Evolutionary conservation across 768 basidiomycete species (phyloP).

Genomic region (Collybiopsis luxurians): DNA sequence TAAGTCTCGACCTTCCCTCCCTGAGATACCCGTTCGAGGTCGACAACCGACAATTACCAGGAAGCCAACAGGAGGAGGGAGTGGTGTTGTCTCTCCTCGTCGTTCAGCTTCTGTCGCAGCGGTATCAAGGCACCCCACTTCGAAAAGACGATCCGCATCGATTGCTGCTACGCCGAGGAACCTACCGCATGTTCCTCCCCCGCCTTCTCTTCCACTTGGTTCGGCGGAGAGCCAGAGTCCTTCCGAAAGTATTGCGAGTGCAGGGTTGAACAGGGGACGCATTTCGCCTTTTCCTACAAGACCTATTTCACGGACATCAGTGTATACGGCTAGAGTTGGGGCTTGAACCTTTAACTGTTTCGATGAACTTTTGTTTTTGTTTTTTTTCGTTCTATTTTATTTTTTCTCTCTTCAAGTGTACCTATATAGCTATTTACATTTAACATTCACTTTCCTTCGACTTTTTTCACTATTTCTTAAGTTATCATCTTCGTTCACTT

Average conservation of each 20-base stretch:
- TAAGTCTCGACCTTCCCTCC: too few species aligned
- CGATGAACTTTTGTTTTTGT: neutral
- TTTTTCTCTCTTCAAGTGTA: neutral
- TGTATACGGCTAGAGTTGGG: neutral
- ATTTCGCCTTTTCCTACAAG: conserved; percentile 6
- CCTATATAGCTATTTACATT: neutral
- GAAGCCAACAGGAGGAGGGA: neutral
- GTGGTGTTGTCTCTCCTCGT: neutral
- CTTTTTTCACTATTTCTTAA: neutral
- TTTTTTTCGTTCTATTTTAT: neutral
- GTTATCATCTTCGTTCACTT: too few species aligned
- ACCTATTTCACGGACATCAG: neutral
- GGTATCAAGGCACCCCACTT: neutral
- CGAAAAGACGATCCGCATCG: neutral
- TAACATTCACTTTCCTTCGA: neutral
- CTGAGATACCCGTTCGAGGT: neutral
- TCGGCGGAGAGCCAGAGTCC: neutral
- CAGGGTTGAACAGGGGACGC: neutral
- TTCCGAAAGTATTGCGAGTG: neutral
- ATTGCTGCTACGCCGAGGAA: neutral
- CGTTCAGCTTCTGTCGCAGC: neutral
- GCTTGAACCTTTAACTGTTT: neutral
- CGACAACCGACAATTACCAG: neutral
- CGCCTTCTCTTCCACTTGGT: neutral
- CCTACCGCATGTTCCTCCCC: neutral